Evolutionary conservation across 1,139 yeast species (phyloP).

Genomic region (Magnusiomyces magnusii): DNA sequence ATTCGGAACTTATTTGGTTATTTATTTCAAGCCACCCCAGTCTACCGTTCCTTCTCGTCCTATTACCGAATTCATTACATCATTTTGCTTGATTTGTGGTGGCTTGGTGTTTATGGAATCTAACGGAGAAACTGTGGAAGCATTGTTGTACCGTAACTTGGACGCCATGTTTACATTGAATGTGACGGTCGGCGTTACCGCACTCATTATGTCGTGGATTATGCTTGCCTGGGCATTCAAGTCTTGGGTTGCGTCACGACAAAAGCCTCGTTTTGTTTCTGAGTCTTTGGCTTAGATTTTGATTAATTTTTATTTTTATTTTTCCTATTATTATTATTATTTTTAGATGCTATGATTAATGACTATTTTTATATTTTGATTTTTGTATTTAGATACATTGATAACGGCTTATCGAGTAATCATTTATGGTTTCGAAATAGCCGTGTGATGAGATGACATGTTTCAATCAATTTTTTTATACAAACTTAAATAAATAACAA

Average conservation of each 20-base stretch:
- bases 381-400: too few species aligned
- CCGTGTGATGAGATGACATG: not conserved
- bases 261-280: not conserved
- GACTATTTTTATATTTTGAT: not conserved
- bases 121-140: conserved; percentile 74
- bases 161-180: conserved; percentile 89
- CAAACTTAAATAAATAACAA: too few species aligned
- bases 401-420: not conserved
- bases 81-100: conserved; percentile 77
- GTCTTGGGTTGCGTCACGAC: conserved; percentile 18
- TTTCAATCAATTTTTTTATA: too few species aligned
- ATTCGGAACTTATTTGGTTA: conserved; percentile 53
- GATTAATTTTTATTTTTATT: not conserved
- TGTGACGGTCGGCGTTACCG: conserved; percentile 67
- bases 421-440: not conserved
- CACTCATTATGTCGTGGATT: conserved; percentile 87
- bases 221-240: conserved; percentile 62
- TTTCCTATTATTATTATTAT: not conserved
- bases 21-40: conserved; percentile 46
- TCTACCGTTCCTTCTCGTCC: conserved; percentile 55
- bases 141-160: conserved; percentile 76
- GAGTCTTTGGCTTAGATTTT: not conserved
- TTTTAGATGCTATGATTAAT: not conserved
- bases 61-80: conserved; percentile 69
- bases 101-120: conserved; percentile 91